Evolutionary conservation across 176 grass and related monocot genomes (phyloP).

Genomic region (Eleusine coracana): DNA sequence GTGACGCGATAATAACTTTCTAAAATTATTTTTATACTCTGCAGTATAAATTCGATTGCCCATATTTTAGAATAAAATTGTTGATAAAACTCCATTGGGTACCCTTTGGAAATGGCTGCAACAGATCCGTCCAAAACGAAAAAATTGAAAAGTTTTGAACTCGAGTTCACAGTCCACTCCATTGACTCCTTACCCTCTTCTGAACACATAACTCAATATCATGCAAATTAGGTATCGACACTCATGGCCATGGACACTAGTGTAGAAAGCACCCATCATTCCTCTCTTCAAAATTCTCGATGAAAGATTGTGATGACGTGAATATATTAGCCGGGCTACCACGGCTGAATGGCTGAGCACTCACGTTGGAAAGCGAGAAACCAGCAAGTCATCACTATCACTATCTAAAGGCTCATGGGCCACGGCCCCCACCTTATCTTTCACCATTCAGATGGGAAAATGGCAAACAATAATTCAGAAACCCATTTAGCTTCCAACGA

Average conservation of each 20-base stretch:
- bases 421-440: conserved; percentile 21
- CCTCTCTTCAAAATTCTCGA: not conserved
- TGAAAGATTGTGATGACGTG: not conserved
- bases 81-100: too few species aligned
- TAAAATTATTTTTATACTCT: too few species aligned
- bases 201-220: too few species aligned
- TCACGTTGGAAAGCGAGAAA: not conserved
- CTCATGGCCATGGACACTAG: not conserved
- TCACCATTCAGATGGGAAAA: not conserved
- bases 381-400: conserved; percentile 5
- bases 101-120: too few species aligned
- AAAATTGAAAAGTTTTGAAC: too few species aligned
- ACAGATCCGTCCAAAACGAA: too few species aligned
- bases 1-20: not conserved
- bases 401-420: not conserved
- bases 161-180: too few species aligned
- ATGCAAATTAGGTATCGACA: not conserved
- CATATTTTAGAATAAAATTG: too few species aligned
- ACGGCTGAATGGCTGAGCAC: not conserved
- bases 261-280: not conserved
- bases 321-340: not conserved
- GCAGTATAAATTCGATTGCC: too few species aligned
- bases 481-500: conserved; percentile 1
- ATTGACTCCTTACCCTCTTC: too few species aligned
- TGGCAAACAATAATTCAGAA: conserved; percentile 43